Evolutionary conservation across 177 flowering plant species (phyloP).

Genomic region (Vitis hybrid): DNA sequence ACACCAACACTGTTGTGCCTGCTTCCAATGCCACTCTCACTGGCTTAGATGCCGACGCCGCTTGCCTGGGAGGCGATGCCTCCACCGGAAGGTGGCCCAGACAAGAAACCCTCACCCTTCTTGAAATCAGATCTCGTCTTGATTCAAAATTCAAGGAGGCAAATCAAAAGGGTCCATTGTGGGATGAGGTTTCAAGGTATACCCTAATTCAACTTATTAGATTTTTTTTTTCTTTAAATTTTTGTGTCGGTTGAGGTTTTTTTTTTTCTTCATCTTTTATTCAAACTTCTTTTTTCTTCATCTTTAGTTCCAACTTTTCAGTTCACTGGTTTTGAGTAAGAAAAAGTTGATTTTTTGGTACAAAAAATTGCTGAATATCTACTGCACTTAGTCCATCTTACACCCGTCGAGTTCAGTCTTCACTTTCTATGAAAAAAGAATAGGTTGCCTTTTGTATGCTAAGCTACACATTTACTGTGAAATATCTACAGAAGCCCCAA

Average conservation of each 20-base stretch:
- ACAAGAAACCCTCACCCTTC: conserved; percentile 88
- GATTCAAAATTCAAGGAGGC: conserved; percentile 91
- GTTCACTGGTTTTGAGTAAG: not conserved
- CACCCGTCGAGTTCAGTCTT: not conserved
- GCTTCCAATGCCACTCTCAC: conserved; percentile 13
- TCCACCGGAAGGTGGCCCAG: conserved; percentile 91
- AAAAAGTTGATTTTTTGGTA: conserved; percentile 13
- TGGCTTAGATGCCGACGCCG: conserved; percentile 37
- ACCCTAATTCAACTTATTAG: not conserved
- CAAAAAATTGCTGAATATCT: not conserved
- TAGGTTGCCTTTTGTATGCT: no score
- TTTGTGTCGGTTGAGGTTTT: not conserved
- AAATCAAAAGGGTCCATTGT: conserved; percentile 92
- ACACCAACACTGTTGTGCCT: conserved; percentile 5
- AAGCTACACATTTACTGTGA: no score
- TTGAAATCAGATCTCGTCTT: conserved; percentile 90
- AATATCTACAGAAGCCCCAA: no score
- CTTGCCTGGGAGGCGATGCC: conserved; percentile 38
- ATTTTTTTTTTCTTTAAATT: not conserved
- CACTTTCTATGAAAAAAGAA: not conserved
- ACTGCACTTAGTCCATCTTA: conserved; percentile 8
- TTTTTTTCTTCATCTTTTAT: not conserved
- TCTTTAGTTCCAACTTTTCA: not conserved
- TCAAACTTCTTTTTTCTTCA: not conserved
- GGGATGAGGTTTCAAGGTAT: conserved; percentile 97